phyloP scores from a whole-genome alignment of 23 red algal genomes.

The Cyanidiococcus yangmingshanensis region DNA sequence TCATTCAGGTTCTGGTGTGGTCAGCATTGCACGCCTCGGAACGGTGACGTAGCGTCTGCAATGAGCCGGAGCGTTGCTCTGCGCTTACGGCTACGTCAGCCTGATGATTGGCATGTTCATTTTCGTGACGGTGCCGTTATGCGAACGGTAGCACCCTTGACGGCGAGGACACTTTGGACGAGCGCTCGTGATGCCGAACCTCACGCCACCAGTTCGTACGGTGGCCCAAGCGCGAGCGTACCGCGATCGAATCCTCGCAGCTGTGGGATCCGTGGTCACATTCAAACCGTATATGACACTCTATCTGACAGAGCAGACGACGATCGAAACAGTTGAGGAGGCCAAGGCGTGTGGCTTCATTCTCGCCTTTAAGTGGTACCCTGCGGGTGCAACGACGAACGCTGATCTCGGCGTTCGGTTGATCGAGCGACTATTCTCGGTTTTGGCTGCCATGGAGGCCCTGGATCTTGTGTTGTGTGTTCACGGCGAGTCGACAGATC shows the following conservation, averaged over 20 bases:
- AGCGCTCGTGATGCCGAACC: conserved; percentile 86
- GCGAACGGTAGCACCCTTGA: conserved; percentile 47
- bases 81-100: conserved; percentile 37
- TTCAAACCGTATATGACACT: conserved; percentile 69
- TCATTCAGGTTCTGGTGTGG: too few relatives aligned
- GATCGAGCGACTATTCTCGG: conserved; percentile 37
- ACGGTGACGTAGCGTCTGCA: background rate
- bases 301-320: conserved; percentile 79
- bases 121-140: conserved; percentile 68
- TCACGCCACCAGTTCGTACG: conserved; percentile 62
- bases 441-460: conserved; percentile 53
- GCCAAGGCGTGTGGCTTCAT: conserved; percentile 46
- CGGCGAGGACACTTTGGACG: conserved; percentile 43
- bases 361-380: conserved; percentile 86
- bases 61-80: conserved; percentile 5
- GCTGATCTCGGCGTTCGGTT: conserved; percentile 62
- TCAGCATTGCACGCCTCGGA: too few relatives aligned
- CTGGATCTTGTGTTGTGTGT: conserved; percentile 70
- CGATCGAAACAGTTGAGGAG: conserved; percentile 36
- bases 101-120: conserved; percentile 90
- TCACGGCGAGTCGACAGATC: conserved; percentile 65
- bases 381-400: conserved; percentile 90
- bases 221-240: conserved; percentile 44
- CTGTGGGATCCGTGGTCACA: background rate
- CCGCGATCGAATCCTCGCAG: conserved; percentile 38